Evolutionary conservation across 2,329 filamentous ascomycete genomes (phyloP).

Genomic region (Aspergillus fijiensis): DNA sequence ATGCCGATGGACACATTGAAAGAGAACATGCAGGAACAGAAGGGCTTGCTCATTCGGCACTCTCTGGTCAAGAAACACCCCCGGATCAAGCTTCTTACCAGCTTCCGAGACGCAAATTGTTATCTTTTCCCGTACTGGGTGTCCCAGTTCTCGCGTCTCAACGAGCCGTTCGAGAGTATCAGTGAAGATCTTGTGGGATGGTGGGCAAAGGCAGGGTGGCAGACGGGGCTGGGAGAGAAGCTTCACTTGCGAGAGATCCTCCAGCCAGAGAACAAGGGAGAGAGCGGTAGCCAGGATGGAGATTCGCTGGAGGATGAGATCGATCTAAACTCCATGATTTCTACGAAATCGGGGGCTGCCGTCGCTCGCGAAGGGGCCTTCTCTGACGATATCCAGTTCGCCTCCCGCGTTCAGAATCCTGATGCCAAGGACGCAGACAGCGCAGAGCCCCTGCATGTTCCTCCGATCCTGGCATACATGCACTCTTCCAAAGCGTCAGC

Average conservation of each 20-base stretch:
- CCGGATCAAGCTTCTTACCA: slow-evolving; percentile 75
- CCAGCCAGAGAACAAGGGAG: slow-evolving; percentile 41
- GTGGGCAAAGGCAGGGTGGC: slow-evolving; percentile 96
- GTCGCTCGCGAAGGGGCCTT: slow-evolving; percentile 9
- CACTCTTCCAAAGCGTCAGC: slow-evolving; percentile 56
- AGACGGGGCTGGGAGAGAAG: slow-evolving; percentile 75
- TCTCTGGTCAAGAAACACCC: slow-evolving; percentile 73
- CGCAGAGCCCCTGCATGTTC: slow-evolving; percentile 52
- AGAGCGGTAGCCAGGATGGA: slow-evolving; percentile 37
- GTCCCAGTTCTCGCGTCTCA: slow-evolving; percentile 75
- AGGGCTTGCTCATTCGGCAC: slow-evolving; percentile 66
- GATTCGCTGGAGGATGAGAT: slow-evolving; percentile 54
- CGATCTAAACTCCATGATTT: slow-evolving; percentile 54
- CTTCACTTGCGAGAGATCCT: slow-evolving; percentile 70
- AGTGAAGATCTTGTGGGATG: slow-evolving; percentile 89
- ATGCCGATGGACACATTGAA: slow-evolving; percentile 88
- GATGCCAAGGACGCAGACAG: slow-evolving; percentile 8
- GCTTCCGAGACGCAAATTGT: slow-evolving; percentile 86
- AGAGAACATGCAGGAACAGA: slow-evolving; percentile 74
- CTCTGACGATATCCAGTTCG: slow-evolving; percentile 19
- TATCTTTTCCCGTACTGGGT: slow-evolving; percentile 95
- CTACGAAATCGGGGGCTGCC: slow-evolving; percentile 45
- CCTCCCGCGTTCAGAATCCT: slow-evolving; percentile 31
- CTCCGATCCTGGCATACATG: slow-evolving; percentile 78
- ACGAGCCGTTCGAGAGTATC: slow-evolving; percentile 81